Evolutionary conservation across 352 stramenopile genomes (phyloP).

Genomic region (Phytopythium sindhum): DNA sequence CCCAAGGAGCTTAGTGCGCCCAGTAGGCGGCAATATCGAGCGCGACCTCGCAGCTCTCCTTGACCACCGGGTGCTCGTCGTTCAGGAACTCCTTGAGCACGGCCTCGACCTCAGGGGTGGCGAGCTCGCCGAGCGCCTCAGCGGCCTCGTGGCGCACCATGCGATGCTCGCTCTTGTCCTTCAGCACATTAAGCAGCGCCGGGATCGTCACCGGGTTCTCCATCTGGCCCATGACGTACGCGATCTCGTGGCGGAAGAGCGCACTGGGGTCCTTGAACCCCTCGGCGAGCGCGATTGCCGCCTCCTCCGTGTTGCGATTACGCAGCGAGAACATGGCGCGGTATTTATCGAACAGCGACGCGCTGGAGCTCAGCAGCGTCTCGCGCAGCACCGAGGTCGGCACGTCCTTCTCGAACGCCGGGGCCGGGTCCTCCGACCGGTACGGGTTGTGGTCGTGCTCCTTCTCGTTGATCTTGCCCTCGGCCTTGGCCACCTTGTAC

Average conservation of each 20-base stretch:
- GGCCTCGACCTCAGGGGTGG: constrained; percentile 87
- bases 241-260: constrained; percentile 90
- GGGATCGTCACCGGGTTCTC: constrained; percentile 82
- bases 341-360: constrained; percentile 92
- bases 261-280: constrained; percentile 78
- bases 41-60: constrained; percentile 95
- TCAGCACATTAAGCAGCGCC: constrained; percentile 88
- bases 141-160: constrained; percentile 98
- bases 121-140: constrained; percentile 96
- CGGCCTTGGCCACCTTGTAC: constrained; percentile 81
- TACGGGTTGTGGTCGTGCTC: constrained; percentile 89
- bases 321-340: constrained; percentile 98
- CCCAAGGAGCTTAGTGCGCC: constrained; percentile 21
- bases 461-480: constrained; percentile 42
- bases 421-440: constrained; percentile 94
- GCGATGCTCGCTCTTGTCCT: constrained; percentile 89
- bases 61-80: constrained; percentile 86
- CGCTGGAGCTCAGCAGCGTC: constrained; percentile 82
- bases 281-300: constrained; percentile 68
- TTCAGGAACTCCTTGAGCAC: constrained; percentile 80
- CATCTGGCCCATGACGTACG: constrained; percentile 95
- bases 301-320: constrained; percentile 92
- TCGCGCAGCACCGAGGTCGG: constrained; percentile 75
- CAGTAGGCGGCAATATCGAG: constrained; percentile 98
- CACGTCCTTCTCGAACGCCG: constrained; percentile 73